Percentiles rank a stretch among this genome's conserved stretches.
These are phyloP conservation scores for Cystobasidiopsis lactophilus DNA, from an alignment of 768 basidiomycete species.

Conservation along the genomic window DNA sequence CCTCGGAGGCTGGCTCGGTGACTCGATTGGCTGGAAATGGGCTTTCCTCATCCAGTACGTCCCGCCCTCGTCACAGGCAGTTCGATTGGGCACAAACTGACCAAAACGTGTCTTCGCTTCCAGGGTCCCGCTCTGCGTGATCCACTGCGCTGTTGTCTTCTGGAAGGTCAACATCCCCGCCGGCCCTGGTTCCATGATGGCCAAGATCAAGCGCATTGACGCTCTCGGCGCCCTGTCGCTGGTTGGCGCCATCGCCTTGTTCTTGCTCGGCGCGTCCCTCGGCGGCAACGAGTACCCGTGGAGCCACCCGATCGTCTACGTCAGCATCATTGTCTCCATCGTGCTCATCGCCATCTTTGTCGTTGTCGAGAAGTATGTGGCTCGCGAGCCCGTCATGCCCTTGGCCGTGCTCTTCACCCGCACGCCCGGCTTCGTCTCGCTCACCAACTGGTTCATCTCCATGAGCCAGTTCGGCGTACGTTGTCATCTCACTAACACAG, in stretches of 20 bases:
- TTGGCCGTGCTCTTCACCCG: slow-evolving; percentile 13
- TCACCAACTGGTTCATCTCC: slow-evolving; percentile 14
- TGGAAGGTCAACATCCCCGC: slow-evolving; percentile 36
- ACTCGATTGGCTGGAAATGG: slow-evolving; percentile 47
- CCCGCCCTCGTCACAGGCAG: slow-evolving; percentile 54
- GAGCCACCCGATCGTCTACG: slow-evolving; percentile 11
- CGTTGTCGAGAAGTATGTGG: slow-evolving; percentile 13
- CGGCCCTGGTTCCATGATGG: slow-evolving; percentile 26
- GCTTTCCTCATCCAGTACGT: slow-evolving; percentile 23
- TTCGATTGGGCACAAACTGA: too few relatives aligned
- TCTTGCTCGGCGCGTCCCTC: slow-evolving; percentile 24
- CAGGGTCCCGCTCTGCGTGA: slow-evolving; percentile 37
- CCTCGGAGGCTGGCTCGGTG: slow-evolving; percentile 40
- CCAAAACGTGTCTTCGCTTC: slow-evolving; percentile 51
- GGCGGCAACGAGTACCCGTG: slow-evolving; percentile 13
- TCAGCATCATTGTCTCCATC: slow-evolving; percentile 6
- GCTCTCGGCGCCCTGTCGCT: slow-evolving; percentile 39
- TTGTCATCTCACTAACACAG: neutral
- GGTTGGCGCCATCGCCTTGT: slow-evolving; percentile 35
- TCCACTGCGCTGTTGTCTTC: slow-evolving; percentile 36
- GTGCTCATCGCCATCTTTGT: slow-evolving; percentile 10
- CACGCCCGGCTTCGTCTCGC: slow-evolving; percentile 11
- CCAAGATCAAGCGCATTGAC: slow-evolving; percentile 41
- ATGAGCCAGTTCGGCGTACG: slow-evolving; percentile 12
- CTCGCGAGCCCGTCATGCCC: slow-evolving; percentile 13